Percentiles rank a stretch among this genome's conserved stretches.
These are phyloP conservation scores for Mycena galopus DNA, from an alignment of 768 basidiomycete species.

Conservation along the genomic window DNA sequence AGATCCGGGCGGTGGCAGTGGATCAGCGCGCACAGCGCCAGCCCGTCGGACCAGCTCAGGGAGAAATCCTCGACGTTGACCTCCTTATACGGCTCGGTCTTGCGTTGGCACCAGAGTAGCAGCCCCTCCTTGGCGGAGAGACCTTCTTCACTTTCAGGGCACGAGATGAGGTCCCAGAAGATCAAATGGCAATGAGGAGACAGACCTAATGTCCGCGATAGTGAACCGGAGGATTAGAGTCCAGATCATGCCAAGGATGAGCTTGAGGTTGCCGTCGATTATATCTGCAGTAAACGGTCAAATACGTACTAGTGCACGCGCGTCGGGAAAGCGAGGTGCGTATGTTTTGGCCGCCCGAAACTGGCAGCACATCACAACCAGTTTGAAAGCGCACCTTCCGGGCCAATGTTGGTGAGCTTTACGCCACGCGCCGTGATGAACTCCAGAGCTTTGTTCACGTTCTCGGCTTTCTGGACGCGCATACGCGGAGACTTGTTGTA, in stretches of 20 bases:
- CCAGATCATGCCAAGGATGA: slow-evolving; percentile 99
- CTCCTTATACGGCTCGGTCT: slow-evolving; percentile 91
- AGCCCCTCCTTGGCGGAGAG: slow-evolving; percentile 98
- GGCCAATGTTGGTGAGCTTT: slow-evolving; percentile 97
- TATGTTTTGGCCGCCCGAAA: background rate
- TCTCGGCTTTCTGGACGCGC: slow-evolving; percentile 97
- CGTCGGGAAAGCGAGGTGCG: background rate
- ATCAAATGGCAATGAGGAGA: slow-evolving; percentile 22
- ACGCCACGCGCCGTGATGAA: slow-evolving; percentile 96
- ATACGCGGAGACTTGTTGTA: slow-evolving; percentile 93
- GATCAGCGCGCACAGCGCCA: slow-evolving; percentile 98
- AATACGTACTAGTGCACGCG: slow-evolving; percentile 2
- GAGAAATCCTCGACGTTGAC: slow-evolving; percentile 97
- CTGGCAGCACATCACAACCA: background rate
- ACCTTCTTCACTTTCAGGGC: slow-evolving; percentile 86
- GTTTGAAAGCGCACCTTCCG: slow-evolving; percentile 75
- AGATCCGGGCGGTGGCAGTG: slow-evolving; percentile 98
- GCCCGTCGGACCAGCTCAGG: slow-evolving; percentile 92
- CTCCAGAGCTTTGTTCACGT: slow-evolving; percentile 95
- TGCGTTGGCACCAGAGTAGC: slow-evolving; percentile 97
- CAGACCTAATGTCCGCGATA: slow-evolving; percentile 97
- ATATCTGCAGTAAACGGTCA: slow-evolving; percentile 74
- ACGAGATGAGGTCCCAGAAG: slow-evolving; percentile 35
- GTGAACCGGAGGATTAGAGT: slow-evolving; percentile 97
- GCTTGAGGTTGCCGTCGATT: slow-evolving; percentile 98